phyloP scores from a whole-genome alignment of 495 filamentous ascomycete species.

The Corynascus novoguineensis region DNA sequence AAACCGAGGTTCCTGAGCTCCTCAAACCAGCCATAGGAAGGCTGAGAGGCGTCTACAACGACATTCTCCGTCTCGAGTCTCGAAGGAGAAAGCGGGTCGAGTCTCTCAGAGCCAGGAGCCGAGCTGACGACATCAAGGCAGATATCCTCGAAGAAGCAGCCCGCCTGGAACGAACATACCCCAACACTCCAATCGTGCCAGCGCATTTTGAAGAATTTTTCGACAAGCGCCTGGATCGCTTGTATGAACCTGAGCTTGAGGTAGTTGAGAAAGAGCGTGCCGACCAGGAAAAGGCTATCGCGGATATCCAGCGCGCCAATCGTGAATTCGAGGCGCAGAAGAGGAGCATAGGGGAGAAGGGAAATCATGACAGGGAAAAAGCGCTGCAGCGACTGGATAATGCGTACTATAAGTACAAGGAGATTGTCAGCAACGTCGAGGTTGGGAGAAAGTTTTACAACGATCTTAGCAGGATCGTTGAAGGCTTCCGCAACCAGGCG shows the following conservation, averaged over 20 bases:
- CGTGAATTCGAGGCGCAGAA: slow-evolving; percentile 61
- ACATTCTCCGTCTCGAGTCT: slow-evolving; percentile 74
- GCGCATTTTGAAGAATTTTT: slow-evolving; percentile 89
- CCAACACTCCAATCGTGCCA: slow-evolving; percentile 75
- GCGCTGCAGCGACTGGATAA: slow-evolving; percentile 87
- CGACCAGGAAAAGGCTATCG: slow-evolving; percentile 68
- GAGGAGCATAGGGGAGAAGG: slow-evolving; percentile 64
- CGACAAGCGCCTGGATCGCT: slow-evolving; percentile 62
- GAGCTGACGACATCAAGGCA: slow-evolving; percentile 81
- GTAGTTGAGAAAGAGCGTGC: slow-evolving; percentile 63
- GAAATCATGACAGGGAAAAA: slow-evolving; percentile 72
- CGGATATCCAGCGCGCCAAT: slow-evolving; percentile 68
- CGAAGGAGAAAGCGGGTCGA: slow-evolving; percentile 71
- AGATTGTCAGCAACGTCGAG: slow-evolving; percentile 83
- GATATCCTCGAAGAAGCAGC: slow-evolving; percentile 77
- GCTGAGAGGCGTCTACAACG: slow-evolving; percentile 71
- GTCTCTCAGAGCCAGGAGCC: slow-evolving; percentile 65
- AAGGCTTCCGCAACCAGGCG: slow-evolving; percentile 64
- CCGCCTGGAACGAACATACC: slow-evolving; percentile 76
- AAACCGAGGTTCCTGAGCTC: slow-evolving; percentile 68
- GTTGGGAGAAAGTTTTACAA: slow-evolving; percentile 95
- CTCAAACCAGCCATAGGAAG: slow-evolving; percentile 72
- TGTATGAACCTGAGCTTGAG: slow-evolving; percentile 72
- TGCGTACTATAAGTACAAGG: slow-evolving; percentile 90
- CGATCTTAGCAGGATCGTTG: slow-evolving; percentile 80